Evolutionary conservation across 2,329 filamentous ascomycete genomes (phyloP).

Genomic region (Madurella fahalii): DNA sequence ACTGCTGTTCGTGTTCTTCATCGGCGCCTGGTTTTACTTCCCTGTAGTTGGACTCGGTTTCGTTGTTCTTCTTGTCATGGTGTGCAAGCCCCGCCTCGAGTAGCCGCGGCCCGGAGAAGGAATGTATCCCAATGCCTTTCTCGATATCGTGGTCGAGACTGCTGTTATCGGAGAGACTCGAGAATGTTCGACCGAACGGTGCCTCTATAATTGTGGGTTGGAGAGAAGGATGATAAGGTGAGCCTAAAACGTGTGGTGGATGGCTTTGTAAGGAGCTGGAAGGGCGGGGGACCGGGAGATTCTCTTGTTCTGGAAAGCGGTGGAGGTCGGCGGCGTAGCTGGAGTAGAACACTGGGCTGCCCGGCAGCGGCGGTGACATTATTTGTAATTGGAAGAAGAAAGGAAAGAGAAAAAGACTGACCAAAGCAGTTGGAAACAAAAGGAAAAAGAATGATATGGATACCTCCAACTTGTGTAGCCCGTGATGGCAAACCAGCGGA

Average conservation of each 20-base stretch:
- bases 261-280: background rate
- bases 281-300: background rate
- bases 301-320: background rate
- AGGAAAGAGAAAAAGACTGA: background rate
- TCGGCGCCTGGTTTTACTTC: background rate
- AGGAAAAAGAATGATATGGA: background rate
- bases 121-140: slow-evolving; percentile 11
- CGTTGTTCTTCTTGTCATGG: background rate
- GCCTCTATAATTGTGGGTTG: background rate
- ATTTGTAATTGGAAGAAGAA: background rate
- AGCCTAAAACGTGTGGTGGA: background rate
- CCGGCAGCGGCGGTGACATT: slow-evolving; percentile 6
- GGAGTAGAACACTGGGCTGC: background rate
- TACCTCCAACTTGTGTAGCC: no score
- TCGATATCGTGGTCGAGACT: slow-evolving; percentile 11
- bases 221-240: no score
- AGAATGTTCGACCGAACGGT: background rate
- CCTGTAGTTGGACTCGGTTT: background rate
- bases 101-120: slow-evolving; percentile 7
- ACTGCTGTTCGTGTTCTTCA: slow-evolving; percentile 1
- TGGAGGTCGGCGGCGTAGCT: background rate
- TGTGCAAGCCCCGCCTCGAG: background rate
- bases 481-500: no score
- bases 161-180: background rate
- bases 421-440: background rate